Percentiles rank a stretch among this genome's conserved stretches.
phyloP scores from a whole-genome alignment of 371 early-diverging fungal species.

The Syncephalastrum sp. region DNA sequence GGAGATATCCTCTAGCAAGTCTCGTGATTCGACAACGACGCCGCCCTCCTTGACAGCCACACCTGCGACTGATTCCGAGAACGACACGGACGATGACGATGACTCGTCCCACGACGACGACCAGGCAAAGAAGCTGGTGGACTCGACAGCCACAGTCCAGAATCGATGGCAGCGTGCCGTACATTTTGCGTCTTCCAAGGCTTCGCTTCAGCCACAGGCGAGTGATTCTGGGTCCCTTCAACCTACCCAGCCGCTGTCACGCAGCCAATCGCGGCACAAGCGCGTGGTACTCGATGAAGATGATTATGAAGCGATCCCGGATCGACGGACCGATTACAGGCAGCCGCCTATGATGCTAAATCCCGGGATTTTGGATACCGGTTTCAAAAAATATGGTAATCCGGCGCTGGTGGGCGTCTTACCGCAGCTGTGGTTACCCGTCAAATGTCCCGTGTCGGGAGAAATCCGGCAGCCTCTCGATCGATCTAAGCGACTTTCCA shows the following conservation, averaged over 20 bases:
- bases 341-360: conserved; percentile 73
- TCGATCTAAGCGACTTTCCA: conserved; percentile 9
- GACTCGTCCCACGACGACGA: too few species aligned
- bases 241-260: not conserved
- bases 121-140: too few species aligned
- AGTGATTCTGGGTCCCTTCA: too few species aligned
- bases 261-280: conserved; percentile 1
- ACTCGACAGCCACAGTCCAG: not conserved
- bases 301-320: conserved; percentile 65
- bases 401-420: conserved; percentile 68
- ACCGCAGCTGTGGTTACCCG: conserved; percentile 78
- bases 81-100: not conserved
- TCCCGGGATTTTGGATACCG: conserved; percentile 71
- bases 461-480: conserved; percentile 14
- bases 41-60: too few species aligned
- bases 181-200: conserved; percentile 12
- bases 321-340: conserved; percentile 56
- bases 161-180: conserved; percentile 31
- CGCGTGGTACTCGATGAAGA: conserved; percentile 52
- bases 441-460: conserved; percentile 21
- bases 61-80: not conserved
- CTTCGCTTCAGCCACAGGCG: not conserved
- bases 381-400: conserved; percentile 63
- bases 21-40: too few species aligned
- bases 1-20: too few species aligned